Base-by-base conservation (phyloP, 2,329 filamentous ascomycete species). In the Ambrosiella xylebori region DNA sequence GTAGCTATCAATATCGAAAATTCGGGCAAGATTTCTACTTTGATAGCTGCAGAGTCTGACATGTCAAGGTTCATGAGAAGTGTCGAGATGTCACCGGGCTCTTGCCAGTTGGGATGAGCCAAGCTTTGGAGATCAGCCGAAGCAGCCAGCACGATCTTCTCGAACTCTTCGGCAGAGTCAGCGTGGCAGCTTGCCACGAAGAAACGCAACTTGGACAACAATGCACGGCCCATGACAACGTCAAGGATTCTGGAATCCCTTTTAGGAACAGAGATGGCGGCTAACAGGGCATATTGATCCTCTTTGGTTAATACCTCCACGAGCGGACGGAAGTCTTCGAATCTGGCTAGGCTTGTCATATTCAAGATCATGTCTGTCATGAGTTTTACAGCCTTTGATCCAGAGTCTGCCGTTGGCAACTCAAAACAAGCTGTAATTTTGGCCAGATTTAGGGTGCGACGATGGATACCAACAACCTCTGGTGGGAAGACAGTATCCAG, bases 151-250 rank as follows among this genome's bases (percentile, higher is more conserved):
- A 68, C 62, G 36, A 74, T 59, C 3, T 63, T 63, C 0, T 66
- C 65, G 3, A 73, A 81, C 68, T 17, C 66, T 64, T 45, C 73
- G 70, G 2, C 74, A 65, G 57, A 74, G 76, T 0, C 62, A 61
- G 60, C 51, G 72, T 76, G 45, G 77, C 63, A 54, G 77, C 76
- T 39, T 73, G 70, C 57, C 79, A 78, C 58, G 69, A 74, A 6
- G 69, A 67, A 60, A 7, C 38, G 52, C 3, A 60, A 40, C 27
- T 60, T 60, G 11, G 41, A 41, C 6, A 41, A 35, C 1, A 60
- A 44, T 3, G 51, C 45, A 36, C 41, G 44, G 35, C 58, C 58
- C 36, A 60, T 57, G n/a, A 60, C 56, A 11, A 58, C 37, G 17
- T 50, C 59, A 19, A 60, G 3, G 68, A 64, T n/a, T 66, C 70